Evolutionary conservation across 2,329 filamentous ascomycete species (phyloP).

Genomic region (Claviceps maximensis): DNA sequence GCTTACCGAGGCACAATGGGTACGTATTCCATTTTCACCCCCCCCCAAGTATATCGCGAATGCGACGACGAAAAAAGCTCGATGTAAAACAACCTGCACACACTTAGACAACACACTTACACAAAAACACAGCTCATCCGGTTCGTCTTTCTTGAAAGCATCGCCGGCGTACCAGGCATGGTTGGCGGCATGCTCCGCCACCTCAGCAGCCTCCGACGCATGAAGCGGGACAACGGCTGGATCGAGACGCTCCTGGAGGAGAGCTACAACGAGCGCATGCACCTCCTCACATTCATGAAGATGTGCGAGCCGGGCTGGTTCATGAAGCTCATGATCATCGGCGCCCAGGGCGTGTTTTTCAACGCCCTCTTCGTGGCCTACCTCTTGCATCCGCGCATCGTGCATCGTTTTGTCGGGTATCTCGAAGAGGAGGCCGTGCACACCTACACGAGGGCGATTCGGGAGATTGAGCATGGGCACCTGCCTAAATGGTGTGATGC

Average conservation of each 20-base stretch:
- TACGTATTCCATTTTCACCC: conserved; percentile 15
- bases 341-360: conserved; percentile 92
- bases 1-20: conserved; percentile 77
- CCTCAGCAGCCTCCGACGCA: conserved; percentile 65
- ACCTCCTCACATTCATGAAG: conserved; percentile 83
- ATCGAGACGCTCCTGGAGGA: conserved; percentile 88
- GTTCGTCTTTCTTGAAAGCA: conserved; percentile 87
- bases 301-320: conserved; percentile 64
- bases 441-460: conserved; percentile 82
- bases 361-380: conserved; percentile 86
- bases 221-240: conserved; percentile 93
- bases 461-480: conserved; percentile 73
- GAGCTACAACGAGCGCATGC: conserved; percentile 89
- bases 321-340: conserved; percentile 85
- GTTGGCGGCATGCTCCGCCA: conserved; percentile 91
- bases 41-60: not conserved
- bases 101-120: not conserved
- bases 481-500: conserved; percentile 65
- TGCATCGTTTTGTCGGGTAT: conserved; percentile 92
- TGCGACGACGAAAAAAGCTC: too few relatives aligned
- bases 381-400: conserved; percentile 72
- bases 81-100: not conserved
- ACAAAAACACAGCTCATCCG: conserved; percentile 45
- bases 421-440: conserved; percentile 94
- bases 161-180: conserved; percentile 94